Evolutionary conservation across 2,329 filamentous ascomycete species (phyloP).

Genomic region (Sclerotinia borealis): DNA sequence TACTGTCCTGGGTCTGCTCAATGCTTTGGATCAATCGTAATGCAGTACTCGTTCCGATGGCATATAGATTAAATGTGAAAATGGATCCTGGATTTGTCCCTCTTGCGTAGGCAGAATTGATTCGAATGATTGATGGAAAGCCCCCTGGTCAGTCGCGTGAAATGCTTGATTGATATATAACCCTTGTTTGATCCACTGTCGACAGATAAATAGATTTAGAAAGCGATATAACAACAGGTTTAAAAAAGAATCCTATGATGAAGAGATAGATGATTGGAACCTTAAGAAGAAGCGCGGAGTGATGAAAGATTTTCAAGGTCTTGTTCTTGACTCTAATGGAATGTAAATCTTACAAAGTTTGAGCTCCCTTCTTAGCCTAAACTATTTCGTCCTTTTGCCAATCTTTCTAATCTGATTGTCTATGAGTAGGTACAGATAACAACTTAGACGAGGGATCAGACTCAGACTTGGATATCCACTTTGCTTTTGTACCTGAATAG

Average conservation of each 20-base stretch:
- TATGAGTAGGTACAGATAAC: background rate
- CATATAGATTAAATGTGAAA: background rate
- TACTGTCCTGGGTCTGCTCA: constrained; percentile 2
- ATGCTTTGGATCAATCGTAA: background rate
- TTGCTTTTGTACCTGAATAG: background rate
- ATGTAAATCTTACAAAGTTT: constrained; percentile 5
- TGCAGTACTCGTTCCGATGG: background rate
- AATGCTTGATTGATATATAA: background rate
- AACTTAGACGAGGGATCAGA: background rate
- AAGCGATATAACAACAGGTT: background rate
- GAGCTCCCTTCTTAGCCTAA: background rate
- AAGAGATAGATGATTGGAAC: background rate
- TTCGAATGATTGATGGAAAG: background rate
- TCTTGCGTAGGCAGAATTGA: background rate
- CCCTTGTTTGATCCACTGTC: constrained; percentile 8
- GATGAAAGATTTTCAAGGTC: background rate
- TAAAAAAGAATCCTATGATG: background rate
- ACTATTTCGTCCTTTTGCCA: background rate
- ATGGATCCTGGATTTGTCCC: background rate
- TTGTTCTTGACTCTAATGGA: constrained; percentile 6
- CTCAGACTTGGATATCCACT: too few species aligned
- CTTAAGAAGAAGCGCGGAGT: background rate
- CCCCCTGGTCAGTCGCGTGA: background rate
- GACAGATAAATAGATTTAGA: background rate
- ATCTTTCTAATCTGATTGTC: background rate